A percentile compares a stretch with the other conserved stretches of the same genome.
Evolutionary conservation across 2,329 filamentous ascomycete species (phyloP).

Genomic region (Alternaria metachromatica): DNA sequence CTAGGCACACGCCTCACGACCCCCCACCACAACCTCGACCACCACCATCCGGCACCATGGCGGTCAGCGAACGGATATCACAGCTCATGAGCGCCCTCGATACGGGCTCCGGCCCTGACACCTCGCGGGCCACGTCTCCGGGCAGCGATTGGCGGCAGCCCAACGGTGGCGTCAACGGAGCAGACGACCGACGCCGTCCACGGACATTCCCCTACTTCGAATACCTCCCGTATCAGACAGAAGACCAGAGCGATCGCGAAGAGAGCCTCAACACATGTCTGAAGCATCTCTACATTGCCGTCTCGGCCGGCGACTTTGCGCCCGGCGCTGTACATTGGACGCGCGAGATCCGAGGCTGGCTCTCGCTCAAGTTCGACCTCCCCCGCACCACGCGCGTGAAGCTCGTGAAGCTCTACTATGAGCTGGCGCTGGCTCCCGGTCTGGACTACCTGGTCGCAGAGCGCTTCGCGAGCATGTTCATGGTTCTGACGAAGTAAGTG

Average conservation of each 20-base stretch:
- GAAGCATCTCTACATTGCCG: slow-evolving; percentile 89
- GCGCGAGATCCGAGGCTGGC: slow-evolving; percentile 91
- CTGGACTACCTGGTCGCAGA: slow-evolving; percentile 83
- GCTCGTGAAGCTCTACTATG: slow-evolving; percentile 91
- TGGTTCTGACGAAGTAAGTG: slow-evolving; percentile 87
- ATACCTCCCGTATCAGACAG: slow-evolving; percentile 86
- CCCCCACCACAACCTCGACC: slow-evolving; percentile 12
- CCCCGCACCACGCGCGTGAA: slow-evolving; percentile 81
- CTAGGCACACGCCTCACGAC: slow-evolving; percentile 21
- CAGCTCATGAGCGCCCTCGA: slow-evolving; percentile 51
- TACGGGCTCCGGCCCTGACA: slow-evolving; percentile 64
- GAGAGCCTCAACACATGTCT: slow-evolving; percentile 84
- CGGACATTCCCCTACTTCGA: slow-evolving; percentile 93
- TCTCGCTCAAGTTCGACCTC: slow-evolving; percentile 96
- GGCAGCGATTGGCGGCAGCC: slow-evolving; percentile 66
- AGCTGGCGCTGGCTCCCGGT: slow-evolving; percentile 87
- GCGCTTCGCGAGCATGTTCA: slow-evolving; percentile 95
- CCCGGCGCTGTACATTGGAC: slow-evolving; percentile 97
- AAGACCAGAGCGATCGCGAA: slow-evolving; percentile 79
- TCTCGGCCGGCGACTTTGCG: slow-evolving; percentile 91
- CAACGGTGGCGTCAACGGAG: slow-evolving; percentile 56
- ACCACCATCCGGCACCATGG: slow-evolving; percentile 39
- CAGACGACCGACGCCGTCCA: slow-evolving; percentile 68
- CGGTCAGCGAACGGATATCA: slow-evolving; percentile 50
- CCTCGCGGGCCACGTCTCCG: slow-evolving; percentile 86